Evolutionary conservation across 495 filamentous ascomycete species (phyloP), one percentile per base, ranked within the genome.

Genomic region (Trichodelitschia bisporula): DNA sequence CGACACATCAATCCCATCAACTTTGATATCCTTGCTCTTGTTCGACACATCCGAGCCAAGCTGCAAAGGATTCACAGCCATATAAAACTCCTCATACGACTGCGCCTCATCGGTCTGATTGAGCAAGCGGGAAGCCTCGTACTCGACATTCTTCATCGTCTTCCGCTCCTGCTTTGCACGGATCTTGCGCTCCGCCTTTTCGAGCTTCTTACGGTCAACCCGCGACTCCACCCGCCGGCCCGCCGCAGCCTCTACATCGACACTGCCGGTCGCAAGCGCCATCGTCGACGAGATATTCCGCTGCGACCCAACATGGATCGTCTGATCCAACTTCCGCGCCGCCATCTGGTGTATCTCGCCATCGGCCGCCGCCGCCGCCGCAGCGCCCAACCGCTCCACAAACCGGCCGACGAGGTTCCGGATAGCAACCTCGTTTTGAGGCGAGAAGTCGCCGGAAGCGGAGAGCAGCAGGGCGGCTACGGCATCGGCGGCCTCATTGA

Each of bases 1-100:
- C 25, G 80, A 68, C 28, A 95, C 73, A 56, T 99, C 86, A 44
- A 91, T 72, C 36, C 77, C 74, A 43, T 99, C 86, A 37, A 99
- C 57, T 58, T 95, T 99, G 58, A 99, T 89, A 50, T 99, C 86
- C 61, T 99, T 99, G 50, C 83, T 92, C 72, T 95, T 95, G 34
- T 68, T 40, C 53, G 32, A 62, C 51, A 38, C 51, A 32, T 58
- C 55, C n/a, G 65, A 54, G 26, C 79, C 83, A 37, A 95, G 40
- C 43, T 92, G 86, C 25, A 99, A 59, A 24, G 86, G 86, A 49
- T 99, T 99, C 57, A 99, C 86, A 24, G 75, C 68, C 86, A 99
- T 95, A 61, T 82, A 99, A 57, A 99, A 95, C 46, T 99, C 89
- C 49, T 99, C 86, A 50, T 99, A 99, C 3, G 77, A 78, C 62